Evolutionary conservation across 139 green algal genomes (phyloP), one percentile per base, ranked within the genome.

Genomic region (Diplosphaera chodatii): DNA sequence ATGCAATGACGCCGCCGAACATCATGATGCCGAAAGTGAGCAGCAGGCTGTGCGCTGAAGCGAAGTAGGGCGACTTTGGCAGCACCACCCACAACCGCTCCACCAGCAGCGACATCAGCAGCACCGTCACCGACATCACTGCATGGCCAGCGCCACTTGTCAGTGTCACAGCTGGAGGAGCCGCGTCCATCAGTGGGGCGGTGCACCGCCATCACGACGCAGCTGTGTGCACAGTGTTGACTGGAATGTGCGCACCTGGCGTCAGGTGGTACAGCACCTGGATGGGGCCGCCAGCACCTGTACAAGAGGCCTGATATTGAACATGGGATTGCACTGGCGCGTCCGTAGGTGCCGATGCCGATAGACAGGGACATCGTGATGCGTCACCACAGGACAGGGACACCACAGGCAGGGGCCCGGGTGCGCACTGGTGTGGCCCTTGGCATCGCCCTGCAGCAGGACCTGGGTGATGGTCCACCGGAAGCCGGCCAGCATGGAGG

Each of bases 381-480:
- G n/a, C n/a, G n/a, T n/a, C n/a, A n/a, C n/a, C n/a, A n/a, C n/a
- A n/a, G n/a, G n/a, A n/a, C n/a, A n/a, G n/a, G n/a, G n/a, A n/a
- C n/a, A 10, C 37, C 37, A 48, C 6, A 6, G 37, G 6, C 8
- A 48, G 37, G 37, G 6, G 37, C 8, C 10, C 37, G 8, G 10
- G 8, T 6, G 16, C 48, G 8, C 48, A 59, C 48, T 25, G 48
- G 16, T 62, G 29, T 76, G 63, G 8, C 37, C 37, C 29, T 31
- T 59, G 15, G 28, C 41, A 25, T 55, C 66, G 64, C 80, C 88
- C 59, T 94, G 88, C 72, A 93, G 83, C 65, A 94, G 81, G 25
- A 96, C 75, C 72, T 97, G 91, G 3, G 90, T 96, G 64, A 96
- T 89, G 41, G 90, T 96, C 87, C 93, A 97, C n/a, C 92, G 77